Percentiles rank a stretch among this genome's conserved stretches.
Evolutionary conservation across 768 basidiomycete species (phyloP).

Genomic region (Mycena filopes): DNA sequence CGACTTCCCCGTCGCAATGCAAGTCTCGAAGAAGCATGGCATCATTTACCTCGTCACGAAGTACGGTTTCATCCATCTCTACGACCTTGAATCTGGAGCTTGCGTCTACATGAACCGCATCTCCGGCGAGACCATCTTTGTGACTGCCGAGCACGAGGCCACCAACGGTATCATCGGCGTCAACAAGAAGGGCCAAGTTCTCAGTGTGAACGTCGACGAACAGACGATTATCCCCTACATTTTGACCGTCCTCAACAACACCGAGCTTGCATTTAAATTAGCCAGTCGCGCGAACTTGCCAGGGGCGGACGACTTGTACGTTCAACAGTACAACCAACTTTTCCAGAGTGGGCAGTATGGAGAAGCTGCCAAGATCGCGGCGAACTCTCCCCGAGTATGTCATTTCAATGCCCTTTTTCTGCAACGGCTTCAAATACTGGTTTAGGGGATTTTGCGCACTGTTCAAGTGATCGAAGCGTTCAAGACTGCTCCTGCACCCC

Average conservation of each 20-base stretch:
- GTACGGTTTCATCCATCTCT: conserved; percentile 99
- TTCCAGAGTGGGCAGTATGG: conserved; percentile 90
- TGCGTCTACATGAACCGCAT: conserved; percentile 99
- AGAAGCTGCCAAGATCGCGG: conserved; percentile 97
- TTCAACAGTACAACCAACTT: conserved; percentile 92
- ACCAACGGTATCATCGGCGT: conserved; percentile 97
- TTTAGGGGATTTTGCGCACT: conserved; percentile 92
- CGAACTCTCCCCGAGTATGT: conserved; percentile 91
- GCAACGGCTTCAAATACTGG: conserved; percentile 18
- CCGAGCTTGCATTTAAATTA: conserved; percentile 97
- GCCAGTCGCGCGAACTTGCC: conserved; percentile 96
- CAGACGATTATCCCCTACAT: conserved; percentile 96
- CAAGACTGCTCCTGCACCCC: conserved; percentile 92
- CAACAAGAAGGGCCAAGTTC: conserved; percentile 99
- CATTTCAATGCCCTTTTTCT: background rate
- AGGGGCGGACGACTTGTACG: conserved; percentile 96
- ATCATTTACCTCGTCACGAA: conserved; percentile 98
- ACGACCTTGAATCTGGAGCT: conserved; percentile 96
- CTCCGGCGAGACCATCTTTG: conserved; percentile 98
- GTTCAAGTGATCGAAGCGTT: conserved; percentile 96
- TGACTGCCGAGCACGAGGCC: conserved; percentile 95
- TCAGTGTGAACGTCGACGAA: conserved; percentile 97
- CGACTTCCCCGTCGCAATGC: conserved; percentile 99
- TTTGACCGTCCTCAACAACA: conserved; percentile 92
- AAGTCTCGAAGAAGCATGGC: conserved; percentile 96